Conservation (phyloP, 208 protist species). For the Acanthamoeba healyi region DNA sequence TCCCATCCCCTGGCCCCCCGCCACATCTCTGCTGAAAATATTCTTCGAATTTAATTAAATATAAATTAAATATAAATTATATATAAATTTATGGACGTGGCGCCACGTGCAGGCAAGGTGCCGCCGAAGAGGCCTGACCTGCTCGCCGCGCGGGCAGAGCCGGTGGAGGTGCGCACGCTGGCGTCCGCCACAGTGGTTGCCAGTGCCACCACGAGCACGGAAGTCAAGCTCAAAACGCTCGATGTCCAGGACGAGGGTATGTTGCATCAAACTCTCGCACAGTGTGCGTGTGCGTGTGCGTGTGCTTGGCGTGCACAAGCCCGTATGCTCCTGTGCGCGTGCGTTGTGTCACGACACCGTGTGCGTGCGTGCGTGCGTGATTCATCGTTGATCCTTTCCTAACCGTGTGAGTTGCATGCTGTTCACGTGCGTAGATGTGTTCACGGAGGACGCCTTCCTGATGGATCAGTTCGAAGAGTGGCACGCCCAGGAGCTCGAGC, state of each 20-base stretch:
- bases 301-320: no score
- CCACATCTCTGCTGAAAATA: not conserved
- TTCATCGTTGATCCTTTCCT: no score
- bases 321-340: no score
- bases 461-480: slow-evolving; percentile 59
- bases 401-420: no score
- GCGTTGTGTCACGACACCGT: not conserved
- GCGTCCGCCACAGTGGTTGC: not conserved
- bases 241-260: no score
- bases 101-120: not conserved
- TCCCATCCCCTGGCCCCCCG: not conserved
- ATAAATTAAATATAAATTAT: not conserved
- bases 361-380: not conserved
- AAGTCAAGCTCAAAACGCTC: not conserved
- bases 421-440: no score
- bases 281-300: no score
- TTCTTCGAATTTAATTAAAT: not conserved
- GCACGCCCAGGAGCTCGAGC: slow-evolving; percentile 58
- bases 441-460: slow-evolving; percentile 16
- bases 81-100: not conserved
- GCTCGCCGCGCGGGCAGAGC: not conserved
- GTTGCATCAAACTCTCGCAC: no score
- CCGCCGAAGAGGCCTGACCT: not conserved
- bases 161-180: slow-evolving; percentile 13
- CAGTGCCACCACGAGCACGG: not conserved